Conservation (phyloP, 345 rosid species). For the Populus simonii region DNA sequence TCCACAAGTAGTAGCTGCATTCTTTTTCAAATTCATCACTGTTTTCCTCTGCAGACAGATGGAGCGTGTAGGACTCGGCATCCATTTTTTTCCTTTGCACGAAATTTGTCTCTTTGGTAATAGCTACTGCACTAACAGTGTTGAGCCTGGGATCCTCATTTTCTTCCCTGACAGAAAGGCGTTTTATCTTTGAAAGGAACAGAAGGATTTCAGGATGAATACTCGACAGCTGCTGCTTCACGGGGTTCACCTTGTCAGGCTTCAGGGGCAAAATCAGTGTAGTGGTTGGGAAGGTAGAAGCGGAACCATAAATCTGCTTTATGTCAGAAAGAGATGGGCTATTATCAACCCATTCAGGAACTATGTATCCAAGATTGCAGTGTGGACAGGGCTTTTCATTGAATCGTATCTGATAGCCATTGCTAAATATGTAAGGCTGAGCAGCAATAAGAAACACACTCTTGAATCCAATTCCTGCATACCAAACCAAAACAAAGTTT, state of each 20-base stretch:
- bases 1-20: conserved; percentile 68
- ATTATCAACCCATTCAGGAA: conserved; percentile 79
- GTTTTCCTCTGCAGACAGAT: conserved; percentile 44
- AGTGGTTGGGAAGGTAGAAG: conserved; percentile 52
- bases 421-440: conserved; percentile 59
- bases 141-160: conserved; percentile 36
- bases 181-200: conserved; percentile 60
- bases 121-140: conserved; percentile 49
- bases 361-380: conserved; percentile 64
- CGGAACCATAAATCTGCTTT: conserved; percentile 45
- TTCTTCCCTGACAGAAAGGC: conserved; percentile 60
- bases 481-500: background rate
- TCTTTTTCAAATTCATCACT: conserved; percentile 20
- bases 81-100: conserved; percentile 62
- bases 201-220: conserved; percentile 69
- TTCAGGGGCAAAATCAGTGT: conserved; percentile 61
- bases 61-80: conserved; percentile 62
- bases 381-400: background rate
- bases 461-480: conserved; percentile 22
- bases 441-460: conserved; percentile 59
- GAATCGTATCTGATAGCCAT: conserved; percentile 28
- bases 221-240: conserved; percentile 62
- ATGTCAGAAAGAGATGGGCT: conserved; percentile 41
- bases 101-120: conserved; percentile 49
- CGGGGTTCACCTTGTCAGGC: conserved; percentile 57